phyloP scores from a whole-genome alignment of 2,329 filamentous ascomycete species.

The Fusarium virguliforme region DNA sequence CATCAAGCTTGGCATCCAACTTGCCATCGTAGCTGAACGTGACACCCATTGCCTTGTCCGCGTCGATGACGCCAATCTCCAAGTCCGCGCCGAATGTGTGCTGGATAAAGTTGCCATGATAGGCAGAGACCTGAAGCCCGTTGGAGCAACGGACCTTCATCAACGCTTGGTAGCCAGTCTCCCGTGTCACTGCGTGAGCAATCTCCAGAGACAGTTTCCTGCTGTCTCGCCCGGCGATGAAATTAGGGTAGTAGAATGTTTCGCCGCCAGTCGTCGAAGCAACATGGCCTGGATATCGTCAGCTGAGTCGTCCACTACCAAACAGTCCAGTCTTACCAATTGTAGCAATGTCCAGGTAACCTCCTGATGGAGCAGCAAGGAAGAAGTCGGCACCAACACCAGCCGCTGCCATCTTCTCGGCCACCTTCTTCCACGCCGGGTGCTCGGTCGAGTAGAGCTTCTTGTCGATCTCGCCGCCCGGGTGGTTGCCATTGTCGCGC shows the following conservation, averaged over 20 bases:
- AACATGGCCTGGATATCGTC: conserved; percentile 75
- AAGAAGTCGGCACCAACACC: conserved; percentile 96
- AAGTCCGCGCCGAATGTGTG: conserved; percentile 96
- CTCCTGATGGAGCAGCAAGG: conserved; percentile 89
- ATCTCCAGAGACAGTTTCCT: conserved; percentile 89
- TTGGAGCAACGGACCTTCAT: conserved; percentile 99
- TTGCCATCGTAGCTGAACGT: conserved; percentile 97
- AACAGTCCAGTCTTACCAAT: conserved; percentile 72
- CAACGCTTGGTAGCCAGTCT: conserved; percentile 94
- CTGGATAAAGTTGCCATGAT: conserved; percentile 96
- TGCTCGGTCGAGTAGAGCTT: conserved; percentile 94
- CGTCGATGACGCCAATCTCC: conserved; percentile 92
- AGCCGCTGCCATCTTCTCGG: conserved; percentile 87
- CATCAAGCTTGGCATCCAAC: conserved; percentile 95
- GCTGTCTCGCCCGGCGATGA: conserved; percentile 87
- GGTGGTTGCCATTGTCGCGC: conserved; percentile 89
- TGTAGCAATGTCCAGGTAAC: conserved; percentile 93
- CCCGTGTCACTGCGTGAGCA: conserved; percentile 86
- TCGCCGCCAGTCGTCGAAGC: conserved; percentile 93
- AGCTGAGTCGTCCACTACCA: background rate
- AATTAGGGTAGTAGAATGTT: conserved; percentile 97
- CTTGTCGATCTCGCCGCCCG: conserved; percentile 90
- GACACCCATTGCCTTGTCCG: conserved; percentile 93
- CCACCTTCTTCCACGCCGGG: conserved; percentile 86
- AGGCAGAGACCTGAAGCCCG: conserved; percentile 91